Base-by-base conservation (phyloP, 306 rosid genomes). In the Vigna nakashimae region DNA sequence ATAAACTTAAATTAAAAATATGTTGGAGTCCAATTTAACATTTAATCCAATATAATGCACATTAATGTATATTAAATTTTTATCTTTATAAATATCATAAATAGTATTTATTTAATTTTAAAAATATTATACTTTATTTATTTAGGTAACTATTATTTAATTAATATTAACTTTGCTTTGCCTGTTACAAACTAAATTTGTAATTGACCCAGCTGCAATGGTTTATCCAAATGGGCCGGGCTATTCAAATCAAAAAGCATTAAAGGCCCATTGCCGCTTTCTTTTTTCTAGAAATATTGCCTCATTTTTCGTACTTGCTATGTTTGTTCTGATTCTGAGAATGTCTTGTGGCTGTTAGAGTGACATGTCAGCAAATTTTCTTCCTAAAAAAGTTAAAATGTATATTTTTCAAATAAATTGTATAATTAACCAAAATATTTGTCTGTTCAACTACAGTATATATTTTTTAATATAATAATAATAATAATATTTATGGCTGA, bases 291-390 rank as follows among this genome's bases (percentile, higher is more conserved):
- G 30, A 20, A 55, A 32, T 20, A 43, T 43, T 66, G 71, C 52
- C 52, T 40, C 34, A 16, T 9, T 10, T 66, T 17, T 22, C 6
- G 71, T 43, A 43, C 36, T 42, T 43, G 55, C 46, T 17, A 15
- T 15, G 24, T 79, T 50, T 73, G 40, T 65, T 65, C 80, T 68
- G 78, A 64, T 83, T 86, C 75, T 32, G 1, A 4, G 76, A 77
- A 75, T 46, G 62, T 85, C 55, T 52, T 56, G 57, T 89, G 94
- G 97, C 76, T 68, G 55, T 46, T 55, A 80, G 20, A 22, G 43
- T 62, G 91, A 88, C 93, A 91, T 82, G 80, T 88, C 91, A 86
- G 90, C 89, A 71, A 66, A 7, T 49, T 16, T 14, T 86, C 80
- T 65, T 74, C 82, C 89, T 65, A 77, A 89, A 18, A 78, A 80